These are phyloP conservation scores for Pseudogymnoascus sp. DNA, from an alignment of 2,329 filamentous ascomycete species.

Conservation along the genomic window DNA sequence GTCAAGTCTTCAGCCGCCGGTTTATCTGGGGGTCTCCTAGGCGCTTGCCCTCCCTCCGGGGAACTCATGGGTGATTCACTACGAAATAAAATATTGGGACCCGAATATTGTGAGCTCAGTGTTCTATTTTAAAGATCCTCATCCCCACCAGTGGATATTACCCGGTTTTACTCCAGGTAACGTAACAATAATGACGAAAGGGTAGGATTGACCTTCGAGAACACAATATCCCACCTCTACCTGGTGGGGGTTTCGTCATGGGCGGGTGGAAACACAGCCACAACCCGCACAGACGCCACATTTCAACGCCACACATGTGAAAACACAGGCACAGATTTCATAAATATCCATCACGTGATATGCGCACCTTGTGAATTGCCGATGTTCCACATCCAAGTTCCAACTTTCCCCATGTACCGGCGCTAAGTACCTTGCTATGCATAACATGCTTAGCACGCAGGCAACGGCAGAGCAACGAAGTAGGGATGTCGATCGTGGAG, in stretches of 20 bases:
- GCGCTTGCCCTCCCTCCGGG: not conserved
- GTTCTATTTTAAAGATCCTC: not conserved
- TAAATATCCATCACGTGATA: not conserved
- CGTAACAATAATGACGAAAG: not conserved
- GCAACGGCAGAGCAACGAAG: not conserved
- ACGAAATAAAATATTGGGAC: not conserved
- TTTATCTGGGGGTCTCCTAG: not conserved
- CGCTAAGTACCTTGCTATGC: not conserved
- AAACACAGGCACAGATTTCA: not conserved
- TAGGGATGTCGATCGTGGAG: not conserved
- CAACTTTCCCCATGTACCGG: not conserved
- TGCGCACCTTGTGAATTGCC: not conserved
- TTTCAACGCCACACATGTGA: not conserved
- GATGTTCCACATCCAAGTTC: slow-evolving; percentile 3
- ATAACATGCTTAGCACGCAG: not conserved
- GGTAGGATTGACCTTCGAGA: not conserved
- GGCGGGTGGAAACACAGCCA: not conserved
- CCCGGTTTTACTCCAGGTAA: not conserved
- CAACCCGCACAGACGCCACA: not conserved
- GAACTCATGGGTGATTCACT: not conserved
- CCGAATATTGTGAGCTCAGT: not conserved
- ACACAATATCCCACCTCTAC: not conserved
- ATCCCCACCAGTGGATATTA: not conserved
- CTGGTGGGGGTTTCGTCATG: not conserved
- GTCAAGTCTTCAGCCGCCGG: not conserved